Percentiles rank a stretch among this genome's conserved stretches.
Conservation (phyloP, 2,329 filamentous ascomycete genomes). For the Aspergillus ruber region DNA sequence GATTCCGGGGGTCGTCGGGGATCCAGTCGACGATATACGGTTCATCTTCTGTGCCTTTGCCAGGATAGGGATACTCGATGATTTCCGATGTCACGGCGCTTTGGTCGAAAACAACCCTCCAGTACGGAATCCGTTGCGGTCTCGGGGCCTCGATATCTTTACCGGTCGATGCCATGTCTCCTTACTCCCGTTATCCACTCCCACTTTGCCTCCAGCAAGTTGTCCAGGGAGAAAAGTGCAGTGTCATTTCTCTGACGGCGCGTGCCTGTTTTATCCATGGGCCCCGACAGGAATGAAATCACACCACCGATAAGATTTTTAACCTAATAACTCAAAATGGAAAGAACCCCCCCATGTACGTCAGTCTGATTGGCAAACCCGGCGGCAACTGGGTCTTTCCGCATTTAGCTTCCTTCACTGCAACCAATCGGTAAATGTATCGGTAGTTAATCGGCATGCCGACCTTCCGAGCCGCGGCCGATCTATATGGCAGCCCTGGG, state of each 20-base stretch:
- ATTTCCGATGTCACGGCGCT: slow-evolving; percentile 17
- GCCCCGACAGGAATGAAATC: background rate
- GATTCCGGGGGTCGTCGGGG: slow-evolving; percentile 29
- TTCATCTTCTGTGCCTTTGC: slow-evolving; percentile 27
- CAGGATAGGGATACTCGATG: slow-evolving; percentile 16
- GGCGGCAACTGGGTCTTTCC: background rate
- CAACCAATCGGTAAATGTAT: background rate
- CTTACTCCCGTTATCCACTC: background rate
- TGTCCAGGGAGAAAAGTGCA: no score
- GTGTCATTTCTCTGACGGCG: no score
- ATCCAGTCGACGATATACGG: slow-evolving; percentile 34
- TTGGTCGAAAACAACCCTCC: slow-evolving; percentile 18
- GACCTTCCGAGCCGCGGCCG: background rate
- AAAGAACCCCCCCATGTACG: background rate
- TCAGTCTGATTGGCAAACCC: background rate
- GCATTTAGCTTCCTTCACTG: background rate
- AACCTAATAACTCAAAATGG: background rate
- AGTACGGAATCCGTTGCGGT: slow-evolving; percentile 14
- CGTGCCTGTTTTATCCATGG: background rate
- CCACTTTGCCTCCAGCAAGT: background rate
- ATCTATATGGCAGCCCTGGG: no score
- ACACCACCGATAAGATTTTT: background rate
- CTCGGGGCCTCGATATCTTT: slow-evolving; percentile 3
- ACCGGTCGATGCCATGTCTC: background rate
- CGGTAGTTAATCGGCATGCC: background rate